phyloP scores from a whole-genome alignment of 1,284 basidiomycete genomes.

The Ceratobasidium sp. region DNA sequence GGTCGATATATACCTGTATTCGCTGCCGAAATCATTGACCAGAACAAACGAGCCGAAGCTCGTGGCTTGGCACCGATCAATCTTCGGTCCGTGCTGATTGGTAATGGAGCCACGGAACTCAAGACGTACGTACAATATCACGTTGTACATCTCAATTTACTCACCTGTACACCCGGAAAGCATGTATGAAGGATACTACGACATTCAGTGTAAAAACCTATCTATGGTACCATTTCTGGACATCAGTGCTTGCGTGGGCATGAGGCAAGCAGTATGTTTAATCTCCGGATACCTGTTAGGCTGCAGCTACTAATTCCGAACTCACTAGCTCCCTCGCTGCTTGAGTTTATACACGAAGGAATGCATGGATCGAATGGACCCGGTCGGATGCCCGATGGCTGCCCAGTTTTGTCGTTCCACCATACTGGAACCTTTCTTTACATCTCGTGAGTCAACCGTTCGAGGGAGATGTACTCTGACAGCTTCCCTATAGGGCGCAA shows the following conservation, averaged over 20 bases:
- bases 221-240: constrained; percentile 59
- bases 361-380: constrained; percentile 32
- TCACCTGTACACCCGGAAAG: constrained; percentile 37
- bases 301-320: not conserved
- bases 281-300: too few species aligned
- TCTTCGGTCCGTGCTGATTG: constrained; percentile 79
- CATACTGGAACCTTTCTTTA: not conserved
- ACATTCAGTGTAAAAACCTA: constrained; percentile 48
- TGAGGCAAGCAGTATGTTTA: constrained; percentile 57
- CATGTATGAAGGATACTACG: constrained; percentile 48
- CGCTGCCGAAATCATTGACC: constrained; percentile 79
- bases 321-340: constrained; percentile 11
- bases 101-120: constrained; percentile 59
- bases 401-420: constrained; percentile 1
- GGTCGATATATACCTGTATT: constrained; percentile 84
- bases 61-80: constrained; percentile 76
- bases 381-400: constrained; percentile 24
- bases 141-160: not conserved
- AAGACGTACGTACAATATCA: constrained; percentile 27
- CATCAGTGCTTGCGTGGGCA: constrained; percentile 56
- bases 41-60: constrained; percentile 67
- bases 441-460: not conserved
- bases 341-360: constrained; percentile 4
- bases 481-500: not conserved
- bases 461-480: not conserved